Conservation (phyloP, 179 eudicot genomes). For the Amaranthus tricolor region DNA sequence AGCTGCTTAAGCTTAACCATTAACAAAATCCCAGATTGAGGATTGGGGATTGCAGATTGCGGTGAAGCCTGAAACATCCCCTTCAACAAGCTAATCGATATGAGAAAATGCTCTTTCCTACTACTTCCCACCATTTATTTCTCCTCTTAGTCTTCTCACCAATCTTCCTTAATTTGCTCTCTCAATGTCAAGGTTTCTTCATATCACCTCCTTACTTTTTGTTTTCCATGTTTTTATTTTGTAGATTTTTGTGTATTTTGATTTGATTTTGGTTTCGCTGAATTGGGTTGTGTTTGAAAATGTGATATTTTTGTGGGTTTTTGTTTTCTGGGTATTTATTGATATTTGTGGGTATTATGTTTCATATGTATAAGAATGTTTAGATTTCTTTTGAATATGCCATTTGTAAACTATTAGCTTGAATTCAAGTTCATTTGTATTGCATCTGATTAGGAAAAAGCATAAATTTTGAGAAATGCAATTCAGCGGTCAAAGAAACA, state of each 20-base stretch:
- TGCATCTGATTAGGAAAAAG: no score
- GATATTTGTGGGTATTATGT: background rate
- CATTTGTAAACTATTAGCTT: no score
- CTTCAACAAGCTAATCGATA: background rate
- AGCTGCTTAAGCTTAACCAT: background rate
- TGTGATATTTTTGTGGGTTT: background rate
- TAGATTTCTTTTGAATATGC: no score
- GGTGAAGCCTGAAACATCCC: background rate
- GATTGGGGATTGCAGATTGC: background rate
- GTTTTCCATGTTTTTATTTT: background rate
- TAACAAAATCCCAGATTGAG: no score
- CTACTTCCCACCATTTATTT: background rate
- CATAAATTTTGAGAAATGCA: no score
- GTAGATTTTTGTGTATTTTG: background rate
- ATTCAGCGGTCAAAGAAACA: no score
- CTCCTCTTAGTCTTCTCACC: background rate
- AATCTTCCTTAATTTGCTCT: conserved; percentile 1
- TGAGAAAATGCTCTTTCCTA: conserved; percentile 17
- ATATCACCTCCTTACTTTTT: background rate
- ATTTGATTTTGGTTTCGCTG: background rate
- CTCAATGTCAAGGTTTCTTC: conserved; percentile 31
- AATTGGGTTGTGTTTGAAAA: background rate
- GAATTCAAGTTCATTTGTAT: no score
- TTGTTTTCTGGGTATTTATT: background rate
- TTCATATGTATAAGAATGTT: background rate